Percentiles rank a stretch among this genome's conserved stretches.
Conservation (phyloP, 1,139 yeast species). For the Protomyces macrosporus region DNA sequence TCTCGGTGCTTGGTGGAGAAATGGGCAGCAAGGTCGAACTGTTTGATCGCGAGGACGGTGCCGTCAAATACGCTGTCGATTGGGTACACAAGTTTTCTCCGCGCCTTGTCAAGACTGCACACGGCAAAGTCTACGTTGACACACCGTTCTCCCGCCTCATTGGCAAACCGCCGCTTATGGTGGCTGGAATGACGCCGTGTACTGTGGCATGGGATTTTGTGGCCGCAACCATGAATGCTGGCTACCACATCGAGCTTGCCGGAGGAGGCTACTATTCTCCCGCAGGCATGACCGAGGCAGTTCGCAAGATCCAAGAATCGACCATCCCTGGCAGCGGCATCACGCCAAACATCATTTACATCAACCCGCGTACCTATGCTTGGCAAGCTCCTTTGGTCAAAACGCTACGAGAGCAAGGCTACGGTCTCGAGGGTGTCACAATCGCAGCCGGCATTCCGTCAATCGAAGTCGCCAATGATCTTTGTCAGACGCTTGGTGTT, state of each 20-base stretch:
- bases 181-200: conserved; percentile 99
- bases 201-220: conserved; percentile 93
- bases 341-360: conserved; percentile 86
- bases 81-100: conserved; percentile 91
- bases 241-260: conserved; percentile 94
- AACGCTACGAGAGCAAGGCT: conserved; percentile 81
- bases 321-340: conserved; percentile 82
- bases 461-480: conserved; percentile 92
- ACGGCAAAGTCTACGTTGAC: conserved; percentile 66
- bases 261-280: conserved; percentile 97
- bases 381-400: conserved; percentile 98
- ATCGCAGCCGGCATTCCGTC: conserved; percentile 99
- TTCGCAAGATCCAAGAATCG: conserved; percentile 54
- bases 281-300: conserved; percentile 62
- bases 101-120: conserved; percentile 63
- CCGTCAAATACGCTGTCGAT: conserved; percentile 77
- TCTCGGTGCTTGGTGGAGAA: conserved; percentile 72
- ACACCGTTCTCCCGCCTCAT: conserved; percentile 88
- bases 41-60: conserved; percentile 60
- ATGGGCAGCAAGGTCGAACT: conserved; percentile 94
- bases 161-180: conserved; percentile 94
- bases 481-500: conserved; percentile 83
- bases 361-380: conserved; percentile 93
- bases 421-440: conserved; percentile 91
- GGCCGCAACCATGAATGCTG: conserved; percentile 88